Evolutionary conservation across 257 asterid species (phyloP), one percentile per base, ranked within the genome.

Genomic region (Solanum megistacrolobum): DNA sequence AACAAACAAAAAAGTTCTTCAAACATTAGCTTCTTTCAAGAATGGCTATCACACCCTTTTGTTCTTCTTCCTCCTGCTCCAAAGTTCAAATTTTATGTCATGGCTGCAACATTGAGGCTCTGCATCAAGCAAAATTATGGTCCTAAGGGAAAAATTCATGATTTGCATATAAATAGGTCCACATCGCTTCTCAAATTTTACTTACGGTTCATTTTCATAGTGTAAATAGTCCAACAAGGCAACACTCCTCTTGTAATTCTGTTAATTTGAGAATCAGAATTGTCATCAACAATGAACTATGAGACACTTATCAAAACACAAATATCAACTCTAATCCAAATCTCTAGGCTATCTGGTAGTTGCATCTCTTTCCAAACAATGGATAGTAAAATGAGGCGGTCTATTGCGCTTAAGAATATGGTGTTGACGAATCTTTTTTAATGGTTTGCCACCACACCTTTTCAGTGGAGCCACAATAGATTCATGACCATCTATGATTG

Each of bases 41-140:
- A 79, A 93, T 95, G 96, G n/a, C 92, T 83, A 36, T 12, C 48
- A 41, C 0, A 25, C 87, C 31, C 75, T 60, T 52, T 66, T 88
- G 48, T 89, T 91, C 85, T 74, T 91, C 88, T 38, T 83, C 88
- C 83, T 89, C 90, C 6, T 23, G 14, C 36, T 88, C 83, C 86
- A 72, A 46, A 46, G 52, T 12, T 4, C 16, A 46, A 46, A 46
- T 46, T 46, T 46, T 12, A 12, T 46, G 55, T 4, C 55, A 46
- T 46, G 7, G 18, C 55, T 46, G 18, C 55, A 46, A 46, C 18
- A 46, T 46, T 46, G 55, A 46, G 55, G 20, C 55, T 41, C 14
- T 41, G 48, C 48, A 11, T 41, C 48, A 41, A 41, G 48, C 48
- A 41, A 41, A 41, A 11, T 41, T 41, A 41, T 41, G 48, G 48